phyloP scores from a whole-genome alignment of 345 rosid species.

The Excoecaria agallocha region DNA sequence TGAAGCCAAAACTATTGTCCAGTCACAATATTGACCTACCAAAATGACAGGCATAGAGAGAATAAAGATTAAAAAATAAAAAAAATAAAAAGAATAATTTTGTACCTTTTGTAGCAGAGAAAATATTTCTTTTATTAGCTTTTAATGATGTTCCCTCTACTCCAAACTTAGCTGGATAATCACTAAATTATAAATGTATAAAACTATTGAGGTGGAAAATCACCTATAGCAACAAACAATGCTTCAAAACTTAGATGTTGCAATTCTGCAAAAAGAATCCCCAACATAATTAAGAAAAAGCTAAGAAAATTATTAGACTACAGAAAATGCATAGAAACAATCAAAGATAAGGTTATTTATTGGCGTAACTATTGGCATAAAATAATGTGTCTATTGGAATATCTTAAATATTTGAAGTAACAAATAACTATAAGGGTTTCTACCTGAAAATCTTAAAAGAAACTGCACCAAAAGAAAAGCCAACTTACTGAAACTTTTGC shows the following conservation, averaged over 20 bases:
- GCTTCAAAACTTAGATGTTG: neutral
- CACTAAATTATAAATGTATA: neutral
- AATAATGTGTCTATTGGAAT: no score
- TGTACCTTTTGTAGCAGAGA: constrained; percentile 3
- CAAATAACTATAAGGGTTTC: no score
- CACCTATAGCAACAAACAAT: neutral
- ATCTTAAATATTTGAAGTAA: no score
- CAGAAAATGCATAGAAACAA: no score
- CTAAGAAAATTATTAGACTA: neutral
- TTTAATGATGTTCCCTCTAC: constrained; percentile 1
- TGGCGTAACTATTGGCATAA: no score
- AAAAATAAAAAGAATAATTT: neutral
- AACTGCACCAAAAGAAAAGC: no score
- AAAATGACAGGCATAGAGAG: no score
- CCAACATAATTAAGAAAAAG: neutral
- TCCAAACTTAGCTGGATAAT: constrained; percentile 3
- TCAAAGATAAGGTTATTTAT: no score
- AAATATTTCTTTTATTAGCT: constrained; percentile 1
- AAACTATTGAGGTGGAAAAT: neutral
- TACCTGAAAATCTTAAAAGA: no score
- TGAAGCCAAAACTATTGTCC: neutral
- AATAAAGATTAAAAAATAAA: no score
- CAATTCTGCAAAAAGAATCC: neutral
- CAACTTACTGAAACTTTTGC: no score
- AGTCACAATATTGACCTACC: neutral